Percentiles rank a stretch among this genome's conserved stretches.
Evolutionary conservation across 2,329 filamentous ascomycete species (phyloP).

Genomic region (Phaeosphaeriaceae sp.): DNA sequence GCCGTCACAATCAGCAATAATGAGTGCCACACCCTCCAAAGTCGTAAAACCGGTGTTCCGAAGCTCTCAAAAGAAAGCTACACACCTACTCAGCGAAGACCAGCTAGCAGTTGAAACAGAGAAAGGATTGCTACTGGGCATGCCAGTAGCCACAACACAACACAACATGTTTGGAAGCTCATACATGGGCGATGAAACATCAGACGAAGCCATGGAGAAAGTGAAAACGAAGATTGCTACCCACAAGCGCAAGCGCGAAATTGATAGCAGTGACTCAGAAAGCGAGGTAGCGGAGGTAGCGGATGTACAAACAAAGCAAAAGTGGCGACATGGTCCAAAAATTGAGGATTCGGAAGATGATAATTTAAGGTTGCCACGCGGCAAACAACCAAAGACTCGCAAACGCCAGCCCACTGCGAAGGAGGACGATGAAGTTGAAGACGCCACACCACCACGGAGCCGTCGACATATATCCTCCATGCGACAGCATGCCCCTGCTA

Average conservation of each 20-base stretch:
- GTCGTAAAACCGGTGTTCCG: conserved; percentile 10
- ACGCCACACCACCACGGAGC: conserved; percentile 9
- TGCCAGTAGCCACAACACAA: conserved; percentile 19
- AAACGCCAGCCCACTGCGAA: not conserved
- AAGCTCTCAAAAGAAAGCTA: conserved; percentile 25
- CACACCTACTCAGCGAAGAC: conserved; percentile 25
- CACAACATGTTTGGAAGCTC: conserved; percentile 36
- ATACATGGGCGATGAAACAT: conserved; percentile 14
- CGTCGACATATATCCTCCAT: conserved; percentile 4
- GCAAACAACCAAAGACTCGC: not conserved
- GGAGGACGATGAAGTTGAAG: conserved; percentile 6
- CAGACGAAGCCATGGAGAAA: conserved; percentile 16
- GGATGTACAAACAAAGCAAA: conserved; percentile 17
- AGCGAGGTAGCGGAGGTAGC: conserved; percentile 13
- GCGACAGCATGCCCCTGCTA: conserved; percentile 3
- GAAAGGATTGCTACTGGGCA: conserved; percentile 24
- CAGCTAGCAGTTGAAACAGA: conserved; percentile 24
- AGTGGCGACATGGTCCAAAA: conserved; percentile 6
- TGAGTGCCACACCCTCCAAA: conserved; percentile 8
- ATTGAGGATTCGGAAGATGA: conserved; percentile 1
- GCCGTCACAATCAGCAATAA: conserved; percentile 40
- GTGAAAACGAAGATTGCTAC: conserved; percentile 6
- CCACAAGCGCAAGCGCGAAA: conserved; percentile 26
- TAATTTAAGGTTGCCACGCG: not conserved
- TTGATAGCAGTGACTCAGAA: conserved; percentile 11